Evolutionary conservation across 345 rosid species (phyloP), one percentile per base, ranked within the genome.

Genomic region (Balakata baccata): DNA sequence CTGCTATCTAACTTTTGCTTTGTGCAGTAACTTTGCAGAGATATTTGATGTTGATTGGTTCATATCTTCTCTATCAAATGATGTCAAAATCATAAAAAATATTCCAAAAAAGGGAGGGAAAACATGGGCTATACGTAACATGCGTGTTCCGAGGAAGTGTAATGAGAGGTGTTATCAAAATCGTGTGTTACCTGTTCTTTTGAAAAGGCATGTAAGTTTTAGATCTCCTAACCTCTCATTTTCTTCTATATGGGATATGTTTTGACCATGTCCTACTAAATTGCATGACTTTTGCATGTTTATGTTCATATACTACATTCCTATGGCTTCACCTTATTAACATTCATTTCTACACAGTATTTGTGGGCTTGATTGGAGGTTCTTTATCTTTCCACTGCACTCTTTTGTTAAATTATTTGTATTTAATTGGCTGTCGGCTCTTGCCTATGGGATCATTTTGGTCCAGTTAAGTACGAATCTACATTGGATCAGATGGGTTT

Each of bases 121-220:
- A 83, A 68, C 79, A 18, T 86, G 91, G 96, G 80, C 66, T 60
- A 80, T 87, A 3, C 85, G 77, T 37, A 78, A 75, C 60, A 96
- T 93, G 99, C 97, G 98, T 75, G 98, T 96, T 77, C 97, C 98
- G 3, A 82, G 98, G 83, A 96, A 93, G 81, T 96, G 99, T 79
- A 91, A 85, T 69, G 98, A 87, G 82, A 93, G 82, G 75, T 96
- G 98, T 83, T 96, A 96, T 74, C 77, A 78, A 29, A 96, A 75
- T 71, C 96, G 96, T 41, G 96, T 96, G 13, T 75, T 93, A 68
- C 98, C 99, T 16, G 93, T 87, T 82, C 98, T 96, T 79, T 83
- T 84, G 90, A 96, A 91, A 96, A 93, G 96, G 97, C 99, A 96
- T 90, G 98, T 96, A 96, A 91, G 99, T 96, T 85, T 70, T 58